A percentile compares a stretch with the other conserved stretches of the same genome.
phyloP scores from a whole-genome alignment of 73 alveolate species.

The Tetrahymena thermophila region DNA sequence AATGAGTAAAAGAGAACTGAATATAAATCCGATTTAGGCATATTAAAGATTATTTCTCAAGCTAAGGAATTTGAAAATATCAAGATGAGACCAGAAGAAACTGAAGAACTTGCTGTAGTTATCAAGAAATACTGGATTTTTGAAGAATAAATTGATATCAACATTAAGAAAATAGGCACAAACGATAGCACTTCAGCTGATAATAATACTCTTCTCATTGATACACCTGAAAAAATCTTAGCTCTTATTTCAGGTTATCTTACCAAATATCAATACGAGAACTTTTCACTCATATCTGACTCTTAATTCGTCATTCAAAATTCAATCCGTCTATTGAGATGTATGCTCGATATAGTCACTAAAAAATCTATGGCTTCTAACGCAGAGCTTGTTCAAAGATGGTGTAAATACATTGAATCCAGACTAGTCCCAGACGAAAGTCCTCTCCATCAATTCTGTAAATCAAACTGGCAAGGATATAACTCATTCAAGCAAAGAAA shows the following conservation, averaged over 20 bases:
- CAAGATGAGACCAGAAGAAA: conserved; percentile 90
- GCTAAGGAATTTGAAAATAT: conserved; percentile 86
- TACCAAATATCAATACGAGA: conserved; percentile 48
- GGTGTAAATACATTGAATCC: conserved; percentile 82
- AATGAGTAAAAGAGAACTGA: conserved; percentile 45
- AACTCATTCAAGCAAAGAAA: conserved; percentile 48
- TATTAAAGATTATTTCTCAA: conserved; percentile 70
- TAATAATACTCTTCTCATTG: conserved; percentile 34
- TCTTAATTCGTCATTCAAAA: conserved; percentile 85
- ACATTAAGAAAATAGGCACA: neutral
- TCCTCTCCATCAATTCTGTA: conserved; percentile 87
- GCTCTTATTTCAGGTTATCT: conserved; percentile 83
- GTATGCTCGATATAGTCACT: conserved; percentile 90
- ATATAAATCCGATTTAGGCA: conserved; percentile 49
- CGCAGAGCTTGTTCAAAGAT: conserved; percentile 69
- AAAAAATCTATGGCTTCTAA: conserved; percentile 79
- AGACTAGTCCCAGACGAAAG: conserved; percentile 75
- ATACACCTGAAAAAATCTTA: conserved; percentile 83
- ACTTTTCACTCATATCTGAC: conserved; percentile 87
- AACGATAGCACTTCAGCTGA: neutral
- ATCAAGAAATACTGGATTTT: conserved; percentile 34
- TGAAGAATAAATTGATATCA: conserved; percentile 7
- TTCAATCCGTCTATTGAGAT: conserved; percentile 93
- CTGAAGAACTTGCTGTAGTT: conserved; percentile 69
- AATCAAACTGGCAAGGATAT: conserved; percentile 64